These are phyloP conservation scores for Wolfiporia cocos DNA, from an alignment of 1,284 basidiomycete species.

Conservation along the genomic window DNA sequence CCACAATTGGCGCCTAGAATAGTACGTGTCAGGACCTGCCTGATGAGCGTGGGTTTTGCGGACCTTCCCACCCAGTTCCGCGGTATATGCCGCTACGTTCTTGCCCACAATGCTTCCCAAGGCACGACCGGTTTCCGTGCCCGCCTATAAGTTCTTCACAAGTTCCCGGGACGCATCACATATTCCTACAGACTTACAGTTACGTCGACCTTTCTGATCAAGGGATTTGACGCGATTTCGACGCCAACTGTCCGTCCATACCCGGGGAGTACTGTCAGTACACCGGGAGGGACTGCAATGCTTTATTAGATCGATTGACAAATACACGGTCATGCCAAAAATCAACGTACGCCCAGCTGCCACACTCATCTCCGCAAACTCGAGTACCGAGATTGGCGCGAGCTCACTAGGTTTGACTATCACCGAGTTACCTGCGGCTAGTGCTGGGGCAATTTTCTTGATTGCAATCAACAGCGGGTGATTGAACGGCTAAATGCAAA, in stretches of 20 bases:
- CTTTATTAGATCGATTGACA: not conserved
- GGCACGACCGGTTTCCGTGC: conserved; percentile 66
- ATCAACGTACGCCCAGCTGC: conserved; percentile 54
- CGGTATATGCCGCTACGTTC: conserved; percentile 70
- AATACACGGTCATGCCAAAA: not conserved
- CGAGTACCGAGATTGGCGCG: conserved; percentile 73
- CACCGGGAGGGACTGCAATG: conserved; percentile 60
- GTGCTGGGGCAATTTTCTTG: conserved; percentile 81
- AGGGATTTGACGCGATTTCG: conserved; percentile 55
- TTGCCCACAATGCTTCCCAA: conserved; percentile 66
- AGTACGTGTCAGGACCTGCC: not conserved
- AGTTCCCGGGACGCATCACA: no score
- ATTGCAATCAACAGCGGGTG: conserved; percentile 78
- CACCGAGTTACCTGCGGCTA: conserved; percentile 80
- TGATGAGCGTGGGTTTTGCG: not conserved
- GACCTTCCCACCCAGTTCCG: conserved; percentile 79
- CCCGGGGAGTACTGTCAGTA: conserved; percentile 70
- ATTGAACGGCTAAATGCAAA: conserved; percentile 61
- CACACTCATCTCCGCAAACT: conserved; percentile 60
- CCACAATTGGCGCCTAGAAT: conserved; percentile 63
- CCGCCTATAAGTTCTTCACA: conserved; percentile 44
- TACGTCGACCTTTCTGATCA: conserved; percentile 75
- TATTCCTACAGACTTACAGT: conserved; percentile 46
- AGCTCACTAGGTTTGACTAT: conserved; percentile 73
- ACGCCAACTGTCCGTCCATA: conserved; percentile 57